Evolutionary conservation across 2,329 filamentous ascomycete species (phyloP).

Genomic region (Apiospora hydei): DNA sequence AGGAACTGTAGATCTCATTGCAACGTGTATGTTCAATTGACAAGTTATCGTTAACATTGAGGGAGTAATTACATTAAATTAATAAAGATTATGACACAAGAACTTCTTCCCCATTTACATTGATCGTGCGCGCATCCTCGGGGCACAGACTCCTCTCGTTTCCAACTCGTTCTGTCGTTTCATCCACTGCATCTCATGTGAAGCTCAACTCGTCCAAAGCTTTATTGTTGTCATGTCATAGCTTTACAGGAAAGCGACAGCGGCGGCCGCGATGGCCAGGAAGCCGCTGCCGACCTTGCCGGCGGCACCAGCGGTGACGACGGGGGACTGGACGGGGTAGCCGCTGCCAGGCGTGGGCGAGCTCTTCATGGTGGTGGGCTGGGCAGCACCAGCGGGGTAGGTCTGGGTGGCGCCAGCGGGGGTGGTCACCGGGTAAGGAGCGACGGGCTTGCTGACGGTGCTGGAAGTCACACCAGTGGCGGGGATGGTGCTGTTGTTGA

Average conservation of each 20-base stretch:
- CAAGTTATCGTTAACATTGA: constrained; percentile 1
- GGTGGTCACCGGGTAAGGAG: constrained; percentile 10
- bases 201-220: background rate
- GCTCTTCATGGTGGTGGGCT: constrained; percentile 9
- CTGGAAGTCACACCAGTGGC: background rate
- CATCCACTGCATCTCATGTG: background rate
- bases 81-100: constrained; percentile 11
- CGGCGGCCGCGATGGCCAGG: constrained; percentile 35
- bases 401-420: background rate
- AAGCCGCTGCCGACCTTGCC: constrained; percentile 37
- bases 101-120: background rate
- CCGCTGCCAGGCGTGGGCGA: constrained; percentile 26
- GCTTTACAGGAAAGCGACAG: constrained; percentile 35
- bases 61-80: constrained; percentile 23
- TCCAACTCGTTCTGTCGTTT: too few species aligned
- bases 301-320: constrained; percentile 34
- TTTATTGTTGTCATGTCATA: background rate
- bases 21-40: constrained; percentile 1
- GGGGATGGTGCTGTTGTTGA: background rate
- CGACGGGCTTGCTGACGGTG: constrained; percentile 8
- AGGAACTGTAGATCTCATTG: background rate
- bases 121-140: background rate
- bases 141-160: background rate
- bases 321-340: constrained; percentile 28
- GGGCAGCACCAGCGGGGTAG: background rate